Conservation (phyloP, 1,284 basidiomycete species). For the Naganishia cerealis region DNA sequence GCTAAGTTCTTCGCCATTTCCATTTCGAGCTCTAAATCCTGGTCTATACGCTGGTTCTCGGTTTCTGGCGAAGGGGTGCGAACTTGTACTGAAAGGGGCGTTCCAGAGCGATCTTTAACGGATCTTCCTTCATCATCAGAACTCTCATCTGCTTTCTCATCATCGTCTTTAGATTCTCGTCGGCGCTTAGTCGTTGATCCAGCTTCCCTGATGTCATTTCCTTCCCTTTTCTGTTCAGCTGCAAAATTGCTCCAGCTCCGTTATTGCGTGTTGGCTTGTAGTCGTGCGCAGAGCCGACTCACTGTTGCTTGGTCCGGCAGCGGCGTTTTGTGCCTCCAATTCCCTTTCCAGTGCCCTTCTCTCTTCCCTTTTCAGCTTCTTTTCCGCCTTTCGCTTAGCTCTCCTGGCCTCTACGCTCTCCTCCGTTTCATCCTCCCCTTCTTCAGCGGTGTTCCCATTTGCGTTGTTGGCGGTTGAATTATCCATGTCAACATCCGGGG, state of each 20-base stretch:
- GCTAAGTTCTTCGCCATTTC: conserved; percentile 26
- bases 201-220: conserved; percentile 37
- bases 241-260: conserved; percentile 32
- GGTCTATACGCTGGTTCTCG: conserved; percentile 8
- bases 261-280: conserved; percentile 38
- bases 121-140: conserved; percentile 33
- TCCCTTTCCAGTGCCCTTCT: conserved; percentile 46
- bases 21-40: conserved; percentile 19
- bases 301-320: background rate
- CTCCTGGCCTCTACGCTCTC: conserved; percentile 23
- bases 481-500: conserved; percentile 43
- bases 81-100: conserved; percentile 56
- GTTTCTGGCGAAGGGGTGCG: conserved; percentile 16
- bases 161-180: conserved; percentile 34
- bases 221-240: conserved; percentile 25
- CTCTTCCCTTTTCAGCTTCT: conserved; percentile 39
- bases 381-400: conserved; percentile 33
- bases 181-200: conserved; percentile 36
- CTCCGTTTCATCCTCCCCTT: conserved; percentile 30
- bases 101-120: conserved; percentile 34
- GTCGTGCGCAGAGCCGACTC: background rate
- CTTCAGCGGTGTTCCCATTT: conserved; percentile 11
- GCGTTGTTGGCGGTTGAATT: conserved; percentile 17
- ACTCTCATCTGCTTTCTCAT: conserved; percentile 30
- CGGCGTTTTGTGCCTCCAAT: conserved; percentile 37